A percentile compares a stretch with the other conserved stretches of the same genome.
Conservation (phyloP, 768 basidiomycete species). For the Serendipita sp. region DNA sequence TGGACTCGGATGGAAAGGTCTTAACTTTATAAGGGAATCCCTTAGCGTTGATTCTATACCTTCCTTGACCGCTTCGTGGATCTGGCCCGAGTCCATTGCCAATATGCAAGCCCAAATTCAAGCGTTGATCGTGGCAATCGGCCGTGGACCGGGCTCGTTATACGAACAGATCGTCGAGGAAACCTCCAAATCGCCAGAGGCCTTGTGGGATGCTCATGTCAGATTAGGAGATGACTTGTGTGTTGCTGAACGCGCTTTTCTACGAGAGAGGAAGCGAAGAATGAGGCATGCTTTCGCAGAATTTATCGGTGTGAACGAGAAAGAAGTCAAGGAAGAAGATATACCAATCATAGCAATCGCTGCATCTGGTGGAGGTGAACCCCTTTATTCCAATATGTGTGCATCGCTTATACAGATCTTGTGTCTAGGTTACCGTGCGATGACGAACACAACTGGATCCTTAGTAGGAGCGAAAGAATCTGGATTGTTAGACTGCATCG, state of each 20-base stretch:
- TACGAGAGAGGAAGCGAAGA: conserved; percentile 14
- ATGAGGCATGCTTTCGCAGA: conserved; percentile 17
- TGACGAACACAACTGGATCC: conserved; percentile 18
- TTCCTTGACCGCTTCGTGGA: conserved; percentile 10
- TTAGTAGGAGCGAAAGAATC: conserved; percentile 14
- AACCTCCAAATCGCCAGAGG: conserved; percentile 15
- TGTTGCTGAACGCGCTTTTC: conserved; percentile 16
- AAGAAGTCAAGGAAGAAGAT: conserved; percentile 18
- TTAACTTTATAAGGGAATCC: conserved; percentile 10
- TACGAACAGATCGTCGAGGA: conserved; percentile 14
- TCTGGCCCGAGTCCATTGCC: conserved; percentile 10
- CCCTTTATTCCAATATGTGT: neutral
- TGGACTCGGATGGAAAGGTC: conserved; percentile 10
- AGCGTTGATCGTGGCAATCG: conserved; percentile 13
- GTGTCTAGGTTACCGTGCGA: conserved; percentile 15
- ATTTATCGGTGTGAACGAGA: conserved; percentile 14
- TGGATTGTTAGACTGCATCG: conserved; percentile 17
- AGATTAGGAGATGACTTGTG: conserved; percentile 18
- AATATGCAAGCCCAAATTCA: conserved; percentile 10
- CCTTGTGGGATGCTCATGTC: conserved; percentile 18
- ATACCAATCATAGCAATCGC: conserved; percentile 20
- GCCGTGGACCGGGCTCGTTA: conserved; percentile 14
- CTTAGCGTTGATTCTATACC: conserved; percentile 10
- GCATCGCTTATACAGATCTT: neutral
- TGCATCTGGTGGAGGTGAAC: conserved; percentile 17